Base-by-base conservation (phyloP, 495 filamentous ascomycete genomes). In the Aspergillus saccharolyticus region DNA sequence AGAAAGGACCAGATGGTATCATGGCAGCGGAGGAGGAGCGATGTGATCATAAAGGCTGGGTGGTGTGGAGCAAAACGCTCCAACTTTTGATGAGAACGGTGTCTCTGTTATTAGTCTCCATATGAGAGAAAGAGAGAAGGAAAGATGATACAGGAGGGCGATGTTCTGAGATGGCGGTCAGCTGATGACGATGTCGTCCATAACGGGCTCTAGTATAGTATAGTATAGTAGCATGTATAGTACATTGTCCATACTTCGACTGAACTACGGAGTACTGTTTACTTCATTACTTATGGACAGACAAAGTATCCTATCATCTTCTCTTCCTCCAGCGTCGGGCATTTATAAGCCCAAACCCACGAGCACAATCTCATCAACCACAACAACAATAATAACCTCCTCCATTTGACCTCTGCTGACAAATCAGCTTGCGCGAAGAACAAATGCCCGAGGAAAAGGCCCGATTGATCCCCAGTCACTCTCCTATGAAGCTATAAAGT, bases 1-100 rank as follows among this genome's bases (percentile, higher is more conserved):
- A 65, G 59, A 22, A 45, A 53, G 15, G 46, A 51, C 63, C 63
- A 65, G 59, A 57, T 25, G 43, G 44, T 46, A 45, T 65, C 57
- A 55, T 65, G 52, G 44, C 57, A 59, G 48, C 52, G 59, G 49
- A 50, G 43, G 20, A 65, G 57, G 46, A 57, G 21, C 16, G 30
- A 46, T 4, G 19, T 54, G 20, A 54, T 52, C 57, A 63, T 59
- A 18, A 56, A 28, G 43, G 45, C 21, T 16, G 46, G 20, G 9
- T 25, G 20, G 9, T 25, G 19, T 3, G 18, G 9, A 28, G 15
- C 1, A 18, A n/a, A 19, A n/a, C 17, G 20, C n/a, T 30, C 4
- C 19, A 20, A 50, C 0, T 22, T 24, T 28, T 2, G 0, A 24
- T 16, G n/a, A n/a, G n/a, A n/a, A n/a, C n/a, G n/a, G n/a, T n/a